Evolutionary conservation across 768 basidiomycete genomes (phyloP).

Genomic region (Clathrus columnatus): DNA sequence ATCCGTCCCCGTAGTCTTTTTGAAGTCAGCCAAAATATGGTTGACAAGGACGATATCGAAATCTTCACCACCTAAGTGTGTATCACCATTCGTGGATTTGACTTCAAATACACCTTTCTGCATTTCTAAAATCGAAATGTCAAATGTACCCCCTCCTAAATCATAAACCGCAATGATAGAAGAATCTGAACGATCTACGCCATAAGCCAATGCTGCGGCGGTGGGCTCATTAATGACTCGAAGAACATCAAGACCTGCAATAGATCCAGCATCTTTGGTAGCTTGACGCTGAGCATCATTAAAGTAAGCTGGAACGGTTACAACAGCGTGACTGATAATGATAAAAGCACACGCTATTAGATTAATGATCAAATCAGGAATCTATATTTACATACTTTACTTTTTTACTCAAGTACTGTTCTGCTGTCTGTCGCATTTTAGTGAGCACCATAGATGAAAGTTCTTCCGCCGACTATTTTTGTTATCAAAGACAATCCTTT

Average conservation of each 20-base stretch:
- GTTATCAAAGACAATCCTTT: not conserved
- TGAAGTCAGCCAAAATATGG: slow-evolving; percentile 82
- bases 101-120: slow-evolving; percentile 99
- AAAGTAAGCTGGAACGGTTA: slow-evolving; percentile 98
- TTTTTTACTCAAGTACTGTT: slow-evolving; percentile 85
- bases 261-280: slow-evolving; percentile 95
- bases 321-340: slow-evolving; percentile 60
- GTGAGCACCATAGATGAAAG: slow-evolving; percentile 78
- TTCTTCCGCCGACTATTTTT: slow-evolving; percentile 68
- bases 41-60: slow-evolving; percentile 90
- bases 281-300: slow-evolving; percentile 99
- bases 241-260: slow-evolving; percentile 94
- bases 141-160: slow-evolving; percentile 96
- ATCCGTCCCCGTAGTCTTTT: slow-evolving; percentile 82
- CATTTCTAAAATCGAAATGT: slow-evolving; percentile 99
- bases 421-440: slow-evolving; percentile 96
- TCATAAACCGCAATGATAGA: slow-evolving; percentile 97
- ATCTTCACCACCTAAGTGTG: slow-evolving; percentile 95
- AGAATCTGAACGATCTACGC: slow-evolving; percentile 73
- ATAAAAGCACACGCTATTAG: slow-evolving; percentile 7
- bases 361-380: not conserved
- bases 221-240: slow-evolving; percentile 99
- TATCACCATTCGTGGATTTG: slow-evolving; percentile 99
- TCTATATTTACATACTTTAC: slow-evolving; percentile 64
- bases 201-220: slow-evolving; percentile 96